phyloP scores from a whole-genome alignment of 2,329 filamentous ascomycete genomes.

The Ophiostoma fasciatum region DNA sequence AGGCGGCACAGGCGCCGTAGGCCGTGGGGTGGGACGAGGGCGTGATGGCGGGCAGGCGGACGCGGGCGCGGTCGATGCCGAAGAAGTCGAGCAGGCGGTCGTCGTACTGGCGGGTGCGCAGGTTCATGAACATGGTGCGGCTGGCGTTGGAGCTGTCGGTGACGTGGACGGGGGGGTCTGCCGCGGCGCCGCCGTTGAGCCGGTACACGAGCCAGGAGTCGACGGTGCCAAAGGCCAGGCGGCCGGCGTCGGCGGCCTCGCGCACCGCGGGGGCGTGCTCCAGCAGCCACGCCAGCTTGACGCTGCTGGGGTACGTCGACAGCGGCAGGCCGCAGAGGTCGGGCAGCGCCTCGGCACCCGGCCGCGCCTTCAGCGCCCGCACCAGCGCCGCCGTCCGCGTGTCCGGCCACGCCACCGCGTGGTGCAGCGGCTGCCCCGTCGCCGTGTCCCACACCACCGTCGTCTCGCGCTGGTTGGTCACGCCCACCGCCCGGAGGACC shows the following conservation, averaged over 20 bases:
- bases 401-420: slow-evolving; percentile 84
- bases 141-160: slow-evolving; percentile 82
- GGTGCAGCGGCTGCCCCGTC: slow-evolving; percentile 67
- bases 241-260: slow-evolving; percentile 60
- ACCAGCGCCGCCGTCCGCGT: slow-evolving; percentile 62
- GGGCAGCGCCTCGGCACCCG: slow-evolving; percentile 36
- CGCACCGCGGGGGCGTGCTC: slow-evolving; percentile 55
- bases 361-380: slow-evolving; percentile 53
- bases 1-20: slow-evolving; percentile 53
- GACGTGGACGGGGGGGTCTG: slow-evolving; percentile 48
- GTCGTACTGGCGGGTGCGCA: slow-evolving; percentile 67
- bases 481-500: slow-evolving; percentile 64
- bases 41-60: slow-evolving; percentile 69
- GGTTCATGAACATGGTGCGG: slow-evolving; percentile 89
- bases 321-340: slow-evolving; percentile 67
- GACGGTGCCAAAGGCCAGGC: slow-evolving; percentile 72
- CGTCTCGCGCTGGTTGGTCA: slow-evolving; percentile 86
- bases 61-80: slow-evolving; percentile 50
- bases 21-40: slow-evolving; percentile 60
- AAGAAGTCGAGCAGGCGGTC: slow-evolving; percentile 67
- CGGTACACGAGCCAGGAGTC: slow-evolving; percentile 81
- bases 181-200: slow-evolving; percentile 48
- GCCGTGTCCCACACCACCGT: slow-evolving; percentile 70
- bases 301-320: slow-evolving; percentile 76
- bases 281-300: slow-evolving; percentile 75